Evolutionary conservation across 768 basidiomycete species (phyloP).

Genomic region (Paxillus ammoniavirescens): DNA sequence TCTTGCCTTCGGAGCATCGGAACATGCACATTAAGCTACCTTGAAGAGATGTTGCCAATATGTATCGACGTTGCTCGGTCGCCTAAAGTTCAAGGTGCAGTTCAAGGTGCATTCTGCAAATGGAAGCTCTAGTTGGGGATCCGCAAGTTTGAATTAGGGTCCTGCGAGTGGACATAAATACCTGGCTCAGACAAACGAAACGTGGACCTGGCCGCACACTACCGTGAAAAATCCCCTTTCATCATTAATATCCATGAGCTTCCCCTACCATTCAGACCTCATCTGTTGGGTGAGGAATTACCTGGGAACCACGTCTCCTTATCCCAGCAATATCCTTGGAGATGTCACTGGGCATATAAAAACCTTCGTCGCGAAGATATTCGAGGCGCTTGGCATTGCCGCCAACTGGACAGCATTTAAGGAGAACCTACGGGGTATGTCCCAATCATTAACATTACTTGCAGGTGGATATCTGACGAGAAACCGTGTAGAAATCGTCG

Average conservation of each 20-base stretch:
- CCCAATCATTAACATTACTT: neutral
- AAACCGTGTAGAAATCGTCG: neutral
- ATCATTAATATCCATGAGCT: neutral
- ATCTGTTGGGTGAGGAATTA: neutral
- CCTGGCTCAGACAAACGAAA: too few species aligned
- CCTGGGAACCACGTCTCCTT: neutral
- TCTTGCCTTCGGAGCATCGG: too few species aligned
- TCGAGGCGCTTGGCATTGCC: neutral
- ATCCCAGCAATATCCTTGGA: neutral
- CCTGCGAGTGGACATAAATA: too few species aligned
- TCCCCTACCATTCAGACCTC: neutral
- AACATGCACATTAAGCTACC: too few species aligned
- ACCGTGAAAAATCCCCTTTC: neutral
- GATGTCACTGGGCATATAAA: neutral
- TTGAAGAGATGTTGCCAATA: too few species aligned
- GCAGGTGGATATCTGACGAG: neutral
- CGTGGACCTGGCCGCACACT: neutral
- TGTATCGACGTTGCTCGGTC: too few species aligned
- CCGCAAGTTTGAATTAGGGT: too few species aligned
- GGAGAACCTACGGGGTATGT: neutral
- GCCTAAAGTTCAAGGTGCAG: too few species aligned
- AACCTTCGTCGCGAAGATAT: neutral
- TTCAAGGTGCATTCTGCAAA: too few species aligned
- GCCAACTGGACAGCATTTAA: neutral
- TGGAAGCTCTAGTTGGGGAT: neutral